These are phyloP conservation scores for Akebia trifoliata DNA, from an alignment of 164 flowering plant genomes.

Conservation along the genomic window DNA sequence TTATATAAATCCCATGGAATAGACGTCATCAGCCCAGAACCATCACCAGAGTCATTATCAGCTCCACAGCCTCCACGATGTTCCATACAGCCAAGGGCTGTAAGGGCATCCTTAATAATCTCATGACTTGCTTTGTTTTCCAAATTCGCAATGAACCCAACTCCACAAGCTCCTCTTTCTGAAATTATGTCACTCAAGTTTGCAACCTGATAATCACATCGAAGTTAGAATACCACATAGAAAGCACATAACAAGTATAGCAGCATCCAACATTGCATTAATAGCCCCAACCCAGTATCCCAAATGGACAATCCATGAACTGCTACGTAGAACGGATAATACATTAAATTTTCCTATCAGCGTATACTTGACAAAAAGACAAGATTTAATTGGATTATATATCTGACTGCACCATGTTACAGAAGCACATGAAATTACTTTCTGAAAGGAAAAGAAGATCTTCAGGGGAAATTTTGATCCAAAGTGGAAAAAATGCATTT, in stretches of 20 bases:
- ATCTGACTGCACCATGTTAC: neutral
- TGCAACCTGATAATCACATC: slow-evolving; percentile 47
- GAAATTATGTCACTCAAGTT: slow-evolving; percentile 79
- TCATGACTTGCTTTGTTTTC: slow-evolving; percentile 75
- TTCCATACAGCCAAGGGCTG: slow-evolving; percentile 99
- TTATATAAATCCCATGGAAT: slow-evolving; percentile 93
- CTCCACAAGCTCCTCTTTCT: slow-evolving; percentile 99
- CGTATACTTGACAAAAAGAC: neutral
- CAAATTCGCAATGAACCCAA: slow-evolving; percentile 93
- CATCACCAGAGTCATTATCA: slow-evolving; percentile 99
- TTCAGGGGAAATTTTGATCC: no score
- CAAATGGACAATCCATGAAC: neutral
- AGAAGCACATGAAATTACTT: neutral
- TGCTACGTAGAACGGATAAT: neutral
- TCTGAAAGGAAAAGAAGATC: neutral
- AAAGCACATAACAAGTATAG: neutral
- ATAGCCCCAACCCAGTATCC: neutral
- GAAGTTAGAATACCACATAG: neutral
- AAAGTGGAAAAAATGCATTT: no score
- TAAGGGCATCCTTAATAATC: slow-evolving; percentile 77
- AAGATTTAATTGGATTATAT: neutral
- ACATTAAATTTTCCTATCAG: neutral
- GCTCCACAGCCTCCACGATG: slow-evolving; percentile 99
- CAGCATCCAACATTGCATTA: neutral
- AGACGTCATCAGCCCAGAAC: slow-evolving; percentile 92